A percentile compares a stretch with the other conserved stretches of the same genome.
phyloP scores from a whole-genome alignment of 495 filamentous ascomycete genomes.

The Aspergillus nanangensis region DNA sequence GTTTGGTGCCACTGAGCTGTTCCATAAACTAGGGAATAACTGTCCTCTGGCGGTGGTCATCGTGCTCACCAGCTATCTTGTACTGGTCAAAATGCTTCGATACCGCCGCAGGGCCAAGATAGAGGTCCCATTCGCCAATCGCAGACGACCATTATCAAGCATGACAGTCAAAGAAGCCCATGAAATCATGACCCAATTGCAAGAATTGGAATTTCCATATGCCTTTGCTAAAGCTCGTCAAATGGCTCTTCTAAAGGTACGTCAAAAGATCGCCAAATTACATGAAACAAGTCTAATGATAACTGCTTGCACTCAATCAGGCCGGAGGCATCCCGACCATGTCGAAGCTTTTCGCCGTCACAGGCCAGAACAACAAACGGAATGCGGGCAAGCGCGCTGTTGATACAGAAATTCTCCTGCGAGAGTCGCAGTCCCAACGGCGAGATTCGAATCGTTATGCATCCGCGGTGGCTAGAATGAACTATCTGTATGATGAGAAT shows the following conservation, averaged over 20 bases:
- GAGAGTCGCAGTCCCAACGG: conserved; percentile 22
- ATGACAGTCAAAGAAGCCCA: conserved; percentile 31
- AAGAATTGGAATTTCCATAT: conserved; percentile 28
- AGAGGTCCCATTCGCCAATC: not conserved
- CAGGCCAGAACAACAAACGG: conserved; percentile 25
- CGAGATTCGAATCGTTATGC: conserved; percentile 25
- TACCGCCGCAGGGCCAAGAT: not conserved
- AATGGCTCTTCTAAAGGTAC: conserved; percentile 29
- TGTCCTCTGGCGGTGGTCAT: not conserved
- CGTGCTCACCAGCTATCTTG: not conserved
- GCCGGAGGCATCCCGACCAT: conserved; percentile 33
- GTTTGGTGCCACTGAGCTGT: not conserved
- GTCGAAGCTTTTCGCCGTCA: conserved; percentile 30
- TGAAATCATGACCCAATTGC: conserved; percentile 20
- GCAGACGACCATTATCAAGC: conserved; percentile 12
- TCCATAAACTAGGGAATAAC: not conserved
- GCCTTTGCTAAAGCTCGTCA: conserved; percentile 18
- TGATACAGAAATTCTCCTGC: conserved; percentile 27
- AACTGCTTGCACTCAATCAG: conserved; percentile 7
- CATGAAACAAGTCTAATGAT: not conserved
- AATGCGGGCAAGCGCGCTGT: conserved; percentile 25
- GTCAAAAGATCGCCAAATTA: not conserved
- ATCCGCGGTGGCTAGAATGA: conserved; percentile 40
- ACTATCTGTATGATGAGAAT: conserved; percentile 40
- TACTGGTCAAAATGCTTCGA: not conserved